These are phyloP conservation scores for Trypanosoma vivax DNA, from an alignment of 208 protist genomes.

Conservation along the genomic window DNA sequence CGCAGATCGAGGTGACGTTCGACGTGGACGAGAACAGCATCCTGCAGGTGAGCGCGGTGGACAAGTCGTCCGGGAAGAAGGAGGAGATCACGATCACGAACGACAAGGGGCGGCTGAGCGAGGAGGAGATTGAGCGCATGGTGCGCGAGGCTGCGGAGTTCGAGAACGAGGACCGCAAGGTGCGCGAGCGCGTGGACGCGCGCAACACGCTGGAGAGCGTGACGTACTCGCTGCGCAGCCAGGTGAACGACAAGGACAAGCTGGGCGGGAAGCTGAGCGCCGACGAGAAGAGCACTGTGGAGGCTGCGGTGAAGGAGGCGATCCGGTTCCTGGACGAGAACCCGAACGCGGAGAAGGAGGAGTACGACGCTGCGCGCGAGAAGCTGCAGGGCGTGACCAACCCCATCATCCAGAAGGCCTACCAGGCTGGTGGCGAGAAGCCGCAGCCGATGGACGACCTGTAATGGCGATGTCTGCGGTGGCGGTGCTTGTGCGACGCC, in stretches of 20 bases:
- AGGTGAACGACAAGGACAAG: constrained; percentile 92
- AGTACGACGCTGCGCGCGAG: constrained; percentile 89
- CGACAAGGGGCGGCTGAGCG: constrained; percentile 93
- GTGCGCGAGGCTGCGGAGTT: constrained; percentile 33
- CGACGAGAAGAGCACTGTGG: constrained; percentile 85
- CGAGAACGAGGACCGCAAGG: constrained; percentile 5
- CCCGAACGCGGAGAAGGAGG: constrained; percentile 90
- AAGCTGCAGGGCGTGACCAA: constrained; percentile 90
- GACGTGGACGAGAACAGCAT: constrained; percentile 6
- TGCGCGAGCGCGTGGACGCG: constrained; percentile 54
- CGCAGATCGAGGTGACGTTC: constrained; percentile 6
- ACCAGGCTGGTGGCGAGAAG: constrained; percentile 29
- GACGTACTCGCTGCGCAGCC: constrained; percentile 94
- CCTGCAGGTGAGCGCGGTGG: constrained; percentile 4
- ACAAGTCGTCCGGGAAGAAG: constrained; percentile 5
- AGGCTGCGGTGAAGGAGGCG: constrained; percentile 81
- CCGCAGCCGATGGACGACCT: constrained; percentile 71
- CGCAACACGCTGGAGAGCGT: constrained; percentile 93
- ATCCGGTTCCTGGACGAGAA: constrained; percentile 95
- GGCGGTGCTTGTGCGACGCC: neutral
- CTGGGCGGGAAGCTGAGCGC: constrained; percentile 86
- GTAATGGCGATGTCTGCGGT: constrained; percentile 21
- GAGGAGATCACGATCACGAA: constrained; percentile 41
- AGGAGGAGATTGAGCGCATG: constrained; percentile 95
- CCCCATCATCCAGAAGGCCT: constrained; percentile 94